Conservation (phyloP, 2,329 filamentous ascomycete species). For the Pseudogymnoascus sp. region DNA sequence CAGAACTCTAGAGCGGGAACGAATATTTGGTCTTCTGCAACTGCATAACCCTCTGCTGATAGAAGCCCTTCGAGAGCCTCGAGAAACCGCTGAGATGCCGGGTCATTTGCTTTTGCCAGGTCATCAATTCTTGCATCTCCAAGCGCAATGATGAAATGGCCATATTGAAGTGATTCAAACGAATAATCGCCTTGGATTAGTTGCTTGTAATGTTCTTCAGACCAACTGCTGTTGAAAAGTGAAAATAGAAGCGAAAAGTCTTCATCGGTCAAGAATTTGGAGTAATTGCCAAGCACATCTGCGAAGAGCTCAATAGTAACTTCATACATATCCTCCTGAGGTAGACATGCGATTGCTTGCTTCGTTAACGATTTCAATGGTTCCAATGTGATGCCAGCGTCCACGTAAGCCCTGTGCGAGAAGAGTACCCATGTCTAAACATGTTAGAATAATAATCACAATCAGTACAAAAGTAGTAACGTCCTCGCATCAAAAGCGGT, state of each 20-base stretch:
- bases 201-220: conserved; percentile 45
- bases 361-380: conserved; percentile 53
- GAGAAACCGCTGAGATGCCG: conserved; percentile 45
- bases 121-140: conserved; percentile 57
- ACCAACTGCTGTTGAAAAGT: conserved; percentile 56
- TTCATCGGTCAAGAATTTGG: conserved; percentile 50
- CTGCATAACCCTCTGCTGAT: conserved; percentile 56
- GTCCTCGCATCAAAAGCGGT: background rate
- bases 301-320: conserved; percentile 56
- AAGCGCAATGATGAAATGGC: conserved; percentile 59
- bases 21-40: conserved; percentile 67
- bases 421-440: conserved; percentile 65
- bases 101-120: conserved; percentile 46
- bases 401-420: conserved; percentile 55
- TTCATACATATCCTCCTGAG: conserved; percentile 50
- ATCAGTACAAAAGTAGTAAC: conserved; percentile 9
- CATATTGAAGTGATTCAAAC: conserved; percentile 58
- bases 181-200: conserved; percentile 54
- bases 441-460: conserved; percentile 12
- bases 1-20: conserved; percentile 72
- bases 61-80: conserved; percentile 57
- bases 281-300: conserved; percentile 58
- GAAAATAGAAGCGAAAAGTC: conserved; percentile 51
- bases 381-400: conserved; percentile 48
- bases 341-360: conserved; percentile 53